Base-by-base conservation (phyloP, 208 protist species). In the Porcisia deanei region DNA sequence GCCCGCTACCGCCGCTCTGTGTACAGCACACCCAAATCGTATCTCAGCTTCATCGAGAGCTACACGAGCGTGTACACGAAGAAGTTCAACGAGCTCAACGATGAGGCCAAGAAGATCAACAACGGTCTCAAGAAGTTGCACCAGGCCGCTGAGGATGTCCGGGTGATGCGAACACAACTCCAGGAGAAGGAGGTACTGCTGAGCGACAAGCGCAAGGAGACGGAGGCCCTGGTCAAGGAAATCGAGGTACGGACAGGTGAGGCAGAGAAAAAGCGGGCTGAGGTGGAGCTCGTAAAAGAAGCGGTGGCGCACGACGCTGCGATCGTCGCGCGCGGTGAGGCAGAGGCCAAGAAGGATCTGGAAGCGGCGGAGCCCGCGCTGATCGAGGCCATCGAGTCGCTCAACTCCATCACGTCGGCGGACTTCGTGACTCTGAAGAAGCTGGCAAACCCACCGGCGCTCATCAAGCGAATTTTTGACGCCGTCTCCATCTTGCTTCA, bases 381-480 rank as follows among this genome's bases (percentile, higher is more conserved):
- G 1, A 66, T 94, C 25, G 94, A 95, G 64, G 98, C 98, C 60
- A 98, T 99, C 82, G 83, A 96, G 53, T 97, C 97, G 3, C 89
- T 99, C 45, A 95, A 98, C 80, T 94, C 91, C 68, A 98, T 99
- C 75, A 97, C 87, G 34, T 75, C 96, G 8, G 89, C 91, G 75
- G 97, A 99, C 71, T 99, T 99, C 76, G 87, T 96, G 64, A 98
- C 85, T 60, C 80, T 99, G 64, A 98, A 98, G 86, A 97, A 96
- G 80, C 86, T 99, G 30, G 91, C 96, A 18, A 98, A 98, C 81
- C 98, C 98, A 45, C 98, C 98, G 34, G 89, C 97, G 64, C 83
- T 99, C 43, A 98, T 99, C 81, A 99, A 98, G 87, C 91, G 97
- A 76, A 98, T 99, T 84, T 97, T 99, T 81, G 99, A 99, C 82